A percentile compares a stretch with the other conserved stretches of the same genome.
phyloP scores from a whole-genome alignment of 2,329 filamentous ascomycete species.

The Ophiosphaerella herpotricha region DNA sequence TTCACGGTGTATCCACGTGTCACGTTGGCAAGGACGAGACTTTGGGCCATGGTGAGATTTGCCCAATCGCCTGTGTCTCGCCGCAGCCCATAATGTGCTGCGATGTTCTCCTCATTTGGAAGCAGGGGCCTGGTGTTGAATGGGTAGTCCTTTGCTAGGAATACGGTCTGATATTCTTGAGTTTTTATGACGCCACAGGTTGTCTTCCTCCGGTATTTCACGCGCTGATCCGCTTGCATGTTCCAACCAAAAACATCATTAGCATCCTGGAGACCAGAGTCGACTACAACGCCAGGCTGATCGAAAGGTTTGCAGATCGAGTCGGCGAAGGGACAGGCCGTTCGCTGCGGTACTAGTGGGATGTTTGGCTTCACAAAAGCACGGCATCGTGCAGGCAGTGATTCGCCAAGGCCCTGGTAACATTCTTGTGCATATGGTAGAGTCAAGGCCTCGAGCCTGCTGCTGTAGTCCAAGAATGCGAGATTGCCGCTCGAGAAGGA shows the following conservation, averaged over 20 bases:
- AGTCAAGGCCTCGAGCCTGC: conserved; percentile 5
- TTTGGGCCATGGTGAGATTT: conserved; percentile 6
- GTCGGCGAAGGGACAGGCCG: conserved; percentile 8
- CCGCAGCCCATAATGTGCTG: conserved; percentile 3
- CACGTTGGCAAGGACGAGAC: conserved; percentile 4
- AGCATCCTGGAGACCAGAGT: conserved; percentile 8
- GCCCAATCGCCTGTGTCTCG: conserved; percentile 1
- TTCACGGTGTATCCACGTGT: conserved; percentile 4
- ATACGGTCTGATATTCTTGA: conserved; percentile 1
- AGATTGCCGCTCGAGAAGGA: conserved; percentile 3
- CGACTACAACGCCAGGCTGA: conserved; percentile 4
- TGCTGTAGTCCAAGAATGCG: conserved; percentile 2
- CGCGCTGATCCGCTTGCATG: neutral
- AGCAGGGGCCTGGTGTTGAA: conserved; percentile 6
- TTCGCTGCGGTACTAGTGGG: neutral
- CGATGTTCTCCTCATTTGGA: conserved; percentile 1
- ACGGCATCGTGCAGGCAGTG: conserved; percentile 2
- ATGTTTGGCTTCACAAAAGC: conserved; percentile 3
- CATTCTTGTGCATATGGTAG: conserved; percentile 10
- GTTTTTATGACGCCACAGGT: conserved; percentile 4
- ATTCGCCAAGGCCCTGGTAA: conserved; percentile 4
- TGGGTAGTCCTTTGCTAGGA: conserved; percentile 5
- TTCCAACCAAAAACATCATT: conserved; percentile 8
- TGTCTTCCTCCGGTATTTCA: conserved; percentile 6
- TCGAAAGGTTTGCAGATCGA: conserved; percentile 4